Evolutionary conservation across 768 basidiomycete genomes (phyloP).

Genomic region (Postia placenta): DNA sequence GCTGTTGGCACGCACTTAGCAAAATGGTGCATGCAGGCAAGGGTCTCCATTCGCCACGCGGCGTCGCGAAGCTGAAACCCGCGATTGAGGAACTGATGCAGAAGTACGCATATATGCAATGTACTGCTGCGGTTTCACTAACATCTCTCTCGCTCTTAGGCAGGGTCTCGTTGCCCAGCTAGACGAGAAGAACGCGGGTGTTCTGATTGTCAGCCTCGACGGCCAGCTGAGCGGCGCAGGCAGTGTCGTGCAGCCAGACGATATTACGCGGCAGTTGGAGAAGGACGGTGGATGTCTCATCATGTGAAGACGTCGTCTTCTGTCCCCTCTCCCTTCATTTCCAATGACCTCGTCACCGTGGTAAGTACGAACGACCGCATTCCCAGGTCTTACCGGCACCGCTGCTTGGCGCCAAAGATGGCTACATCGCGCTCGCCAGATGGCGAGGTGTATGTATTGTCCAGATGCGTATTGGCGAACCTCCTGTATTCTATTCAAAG

Average conservation of each 20-base stretch:
- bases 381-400: not conserved
- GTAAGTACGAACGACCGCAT: not conserved
- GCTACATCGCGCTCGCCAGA: no score
- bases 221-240: constrained; percentile 31
- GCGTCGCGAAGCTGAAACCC: constrained; percentile 83
- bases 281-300: constrained; percentile 54
- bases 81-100: constrained; percentile 84
- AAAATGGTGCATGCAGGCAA: constrained; percentile 40
- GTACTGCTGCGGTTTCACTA: not conserved
- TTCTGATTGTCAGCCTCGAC: constrained; percentile 72
- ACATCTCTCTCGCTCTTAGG: constrained; percentile 31
- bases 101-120: constrained; percentile 42
- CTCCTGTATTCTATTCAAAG: no score
- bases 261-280: constrained; percentile 50
- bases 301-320: constrained; percentile 45
- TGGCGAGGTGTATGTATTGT: no score
- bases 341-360: not conserved
- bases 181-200: constrained; percentile 79
- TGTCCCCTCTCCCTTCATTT: not conserved
- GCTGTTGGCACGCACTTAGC: not conserved
- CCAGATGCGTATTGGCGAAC: no score
- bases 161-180: constrained; percentile 65
- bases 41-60: constrained; percentile 75
- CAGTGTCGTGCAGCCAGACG: constrained; percentile 46
- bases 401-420: no score